Evolutionary conservation across 768 basidiomycete species (phyloP), one percentile per base, ranked within the genome.

Genomic region (Collybia mongolica): DNA sequence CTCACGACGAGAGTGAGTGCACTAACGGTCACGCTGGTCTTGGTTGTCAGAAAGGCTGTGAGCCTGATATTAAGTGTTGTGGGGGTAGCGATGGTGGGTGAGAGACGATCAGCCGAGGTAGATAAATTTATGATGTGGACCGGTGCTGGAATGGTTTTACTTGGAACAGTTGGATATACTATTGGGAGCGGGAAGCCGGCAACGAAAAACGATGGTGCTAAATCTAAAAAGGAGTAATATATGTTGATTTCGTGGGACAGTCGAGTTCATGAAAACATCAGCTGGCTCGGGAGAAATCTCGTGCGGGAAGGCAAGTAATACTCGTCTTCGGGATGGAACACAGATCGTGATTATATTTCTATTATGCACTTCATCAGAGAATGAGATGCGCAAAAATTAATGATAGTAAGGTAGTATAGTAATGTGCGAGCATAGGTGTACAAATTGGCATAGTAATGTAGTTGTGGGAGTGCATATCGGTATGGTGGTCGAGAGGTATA

Each of bases 11-110:
- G 83, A 40, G 86, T 91, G 5, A 82, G 80, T 44, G 77, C 86
- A 8, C 73, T 93, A 36, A 87, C 81, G 0, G 90, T 93, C 15
- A 90, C 87, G 3, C 84, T 93, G 48, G 76, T 91, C 20, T 75
- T 92, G 37, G 88, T 87, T 46, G 86, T 93, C 15, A 79, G 90
- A 50, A 93, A 93, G 62, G 90, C 90, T 11, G 74, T 80, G 24
- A 91, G 88, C 47, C 70, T 93, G 14, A 65, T 90, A 19, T 73
- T 93, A 55, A 92, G 89, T 59, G 82, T 90, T 19, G 74, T 63
- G 49, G 73, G 81, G 1, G 64, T 78, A 2, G 69, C 60, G 18
- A 56, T 48, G 11, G 55, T 50, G 54, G 57, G 24, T 19, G 60
- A 54, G 55, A 59, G 48, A 39, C 55, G 29, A 18, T 51, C 52